phyloP scores from a whole-genome alignment of 176 grass and related monocot genomes.

The Eragrostis nindensis region DNA sequence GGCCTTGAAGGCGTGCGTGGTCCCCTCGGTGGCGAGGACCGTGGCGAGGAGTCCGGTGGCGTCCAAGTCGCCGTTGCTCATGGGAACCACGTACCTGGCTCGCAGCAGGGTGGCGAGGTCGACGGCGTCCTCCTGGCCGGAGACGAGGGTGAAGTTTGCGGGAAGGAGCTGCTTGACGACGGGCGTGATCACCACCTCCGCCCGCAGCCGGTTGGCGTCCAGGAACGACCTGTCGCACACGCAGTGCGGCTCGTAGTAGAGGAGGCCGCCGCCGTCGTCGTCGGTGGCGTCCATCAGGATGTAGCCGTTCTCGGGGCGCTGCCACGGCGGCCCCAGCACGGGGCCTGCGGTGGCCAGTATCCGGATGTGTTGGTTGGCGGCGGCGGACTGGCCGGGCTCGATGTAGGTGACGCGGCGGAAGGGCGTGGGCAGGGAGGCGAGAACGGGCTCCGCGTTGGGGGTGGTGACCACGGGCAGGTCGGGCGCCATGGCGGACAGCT shows the following conservation, averaged over 20 bases:
- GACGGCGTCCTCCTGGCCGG: slow-evolving; percentile 91
- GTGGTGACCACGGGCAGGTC: slow-evolving; percentile 75
- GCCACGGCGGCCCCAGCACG: slow-evolving; percentile 86
- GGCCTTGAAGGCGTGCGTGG: slow-evolving; percentile 67
- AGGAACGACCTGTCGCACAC: slow-evolving; percentile 66
- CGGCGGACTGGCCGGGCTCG: slow-evolving; percentile 67
- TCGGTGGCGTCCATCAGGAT: background rate
- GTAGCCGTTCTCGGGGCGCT: slow-evolving; percentile 92
- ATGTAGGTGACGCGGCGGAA: slow-evolving; percentile 75
- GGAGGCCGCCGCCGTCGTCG: background rate
- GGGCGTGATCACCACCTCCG: slow-evolving; percentile 80
- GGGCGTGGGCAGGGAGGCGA: slow-evolving; percentile 43
- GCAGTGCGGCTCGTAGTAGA: slow-evolving; percentile 96
- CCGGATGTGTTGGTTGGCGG: slow-evolving; percentile 29
- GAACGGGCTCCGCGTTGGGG: slow-evolving; percentile 69
- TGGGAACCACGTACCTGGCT: slow-evolving; percentile 77
- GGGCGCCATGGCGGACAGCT: slow-evolving; percentile 53
- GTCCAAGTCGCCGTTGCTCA: slow-evolving; percentile 89
- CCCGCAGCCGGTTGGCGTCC: slow-evolving; percentile 41
- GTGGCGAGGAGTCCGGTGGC: slow-evolving; percentile 57
- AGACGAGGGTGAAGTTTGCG: slow-evolving; percentile 78
- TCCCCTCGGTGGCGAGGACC: slow-evolving; percentile 55
- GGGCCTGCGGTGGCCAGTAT: slow-evolving; percentile 77
- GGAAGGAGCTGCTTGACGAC: slow-evolving; percentile 84
- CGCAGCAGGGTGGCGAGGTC: slow-evolving; percentile 64